phyloP scores from a whole-genome alignment of 257 asterid species.

The Ballota nigra region DNA sequence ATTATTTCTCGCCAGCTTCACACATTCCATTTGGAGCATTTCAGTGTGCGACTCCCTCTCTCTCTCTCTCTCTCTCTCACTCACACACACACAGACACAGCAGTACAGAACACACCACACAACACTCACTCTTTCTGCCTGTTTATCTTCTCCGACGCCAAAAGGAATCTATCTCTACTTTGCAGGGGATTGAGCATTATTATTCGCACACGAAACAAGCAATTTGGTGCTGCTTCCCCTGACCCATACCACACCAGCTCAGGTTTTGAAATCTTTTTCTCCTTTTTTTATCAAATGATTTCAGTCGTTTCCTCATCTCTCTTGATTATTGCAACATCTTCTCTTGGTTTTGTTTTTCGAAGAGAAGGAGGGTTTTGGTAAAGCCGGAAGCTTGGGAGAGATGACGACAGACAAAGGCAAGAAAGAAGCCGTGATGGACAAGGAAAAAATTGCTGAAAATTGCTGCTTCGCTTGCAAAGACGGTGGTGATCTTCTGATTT shows the following conservation, averaged over 20 bases:
- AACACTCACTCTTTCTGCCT: too few relatives aligned
- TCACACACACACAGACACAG: too few relatives aligned
- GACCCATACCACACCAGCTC: not conserved
- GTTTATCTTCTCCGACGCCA: too few relatives aligned
- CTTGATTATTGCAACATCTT: not conserved
- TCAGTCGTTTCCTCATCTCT: not conserved
- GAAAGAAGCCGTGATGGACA: slow-evolving; percentile 3
- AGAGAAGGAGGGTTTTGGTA: not conserved
- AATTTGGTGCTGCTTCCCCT: too few relatives aligned
- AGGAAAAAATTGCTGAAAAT: slow-evolving; percentile 53
- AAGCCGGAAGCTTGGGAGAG: not conserved
- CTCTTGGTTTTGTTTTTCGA: not conserved
- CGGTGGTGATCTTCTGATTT: slow-evolving; percentile 64
- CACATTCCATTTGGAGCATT: too few relatives aligned
- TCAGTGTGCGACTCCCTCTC: too few relatives aligned
- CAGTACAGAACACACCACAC: too few relatives aligned
- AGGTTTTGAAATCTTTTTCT: not conserved
- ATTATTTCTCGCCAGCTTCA: too few relatives aligned
- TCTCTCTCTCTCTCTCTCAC: too few relatives aligned
- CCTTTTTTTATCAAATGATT: not conserved
- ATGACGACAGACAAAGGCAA: not conserved
- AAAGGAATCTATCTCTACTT: too few relatives aligned
- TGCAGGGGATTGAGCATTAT: too few relatives aligned
- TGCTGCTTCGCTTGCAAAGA: slow-evolving; percentile 89
- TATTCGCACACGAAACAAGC: too few relatives aligned